Evolutionary conservation across 192 early-diverging fungal genomes (phyloP).

Genomic region (Chytriomyces sp.): DNA sequence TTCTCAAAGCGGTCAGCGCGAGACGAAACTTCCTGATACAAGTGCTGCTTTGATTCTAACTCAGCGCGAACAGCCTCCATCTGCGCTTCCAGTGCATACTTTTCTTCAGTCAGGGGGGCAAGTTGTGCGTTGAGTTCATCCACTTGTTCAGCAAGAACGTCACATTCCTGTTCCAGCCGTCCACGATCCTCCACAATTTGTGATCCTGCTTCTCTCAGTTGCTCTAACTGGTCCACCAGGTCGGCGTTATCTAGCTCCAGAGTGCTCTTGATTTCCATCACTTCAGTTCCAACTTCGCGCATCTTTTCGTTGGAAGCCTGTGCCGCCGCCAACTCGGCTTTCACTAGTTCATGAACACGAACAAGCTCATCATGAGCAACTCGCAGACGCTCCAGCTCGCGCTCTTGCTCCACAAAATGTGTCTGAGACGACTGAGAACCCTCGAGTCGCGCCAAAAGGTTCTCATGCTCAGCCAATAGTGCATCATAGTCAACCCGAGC

Average conservation of each 20-base stretch:
- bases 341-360: background rate
- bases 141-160: slow-evolving; percentile 23
- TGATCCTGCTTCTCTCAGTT: slow-evolving; percentile 23
- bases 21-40: slow-evolving; percentile 12
- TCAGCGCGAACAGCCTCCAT: background rate
- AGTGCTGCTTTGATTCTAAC: background rate
- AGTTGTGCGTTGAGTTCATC: slow-evolving; percentile 29
- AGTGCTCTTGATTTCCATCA: background rate
- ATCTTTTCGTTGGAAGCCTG: slow-evolving; percentile 8
- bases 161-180: slow-evolving; percentile 27
- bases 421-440: background rate
- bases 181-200: slow-evolving; percentile 27
- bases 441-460: background rate
- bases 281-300: slow-evolving; percentile 2
- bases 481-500: background rate
- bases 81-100: background rate
- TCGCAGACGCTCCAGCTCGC: background rate
- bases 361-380: background rate
- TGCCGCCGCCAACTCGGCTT: background rate
- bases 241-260: slow-evolving; percentile 23
- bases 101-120: slow-evolving; percentile 4
- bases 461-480: slow-evolving; percentile 16
- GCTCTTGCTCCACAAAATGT: background rate
- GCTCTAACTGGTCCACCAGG: slow-evolving; percentile 4
- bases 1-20: slow-evolving; percentile 19